Conservation (phyloP, 352 stramenopile genomes). For the Pythium grandisporangium region DNA sequence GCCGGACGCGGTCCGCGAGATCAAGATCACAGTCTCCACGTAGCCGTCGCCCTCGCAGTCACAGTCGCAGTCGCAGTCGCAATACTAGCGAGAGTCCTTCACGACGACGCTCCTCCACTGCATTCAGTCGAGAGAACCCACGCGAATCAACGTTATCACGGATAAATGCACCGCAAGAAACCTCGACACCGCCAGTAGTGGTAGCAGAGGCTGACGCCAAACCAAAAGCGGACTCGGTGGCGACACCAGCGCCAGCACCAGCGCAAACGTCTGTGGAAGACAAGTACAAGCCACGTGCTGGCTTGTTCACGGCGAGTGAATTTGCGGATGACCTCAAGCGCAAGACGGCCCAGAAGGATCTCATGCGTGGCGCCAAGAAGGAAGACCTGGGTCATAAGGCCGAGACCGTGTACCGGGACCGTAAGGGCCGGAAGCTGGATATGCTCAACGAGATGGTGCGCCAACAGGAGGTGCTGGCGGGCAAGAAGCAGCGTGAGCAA, state of each 20-base stretch:
- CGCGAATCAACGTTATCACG: not conserved
- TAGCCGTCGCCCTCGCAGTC: too few relatives aligned
- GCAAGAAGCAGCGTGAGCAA: slow-evolving; percentile 67
- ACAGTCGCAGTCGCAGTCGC: slow-evolving; percentile 1
- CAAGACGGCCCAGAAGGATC: slow-evolving; percentile 39
- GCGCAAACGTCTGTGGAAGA: too few relatives aligned
- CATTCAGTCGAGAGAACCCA: not conserved
- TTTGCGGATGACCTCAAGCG: slow-evolving; percentile 53
- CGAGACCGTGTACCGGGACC: slow-evolving; percentile 80
- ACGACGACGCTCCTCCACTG: not conserved
- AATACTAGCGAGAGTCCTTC: not conserved
- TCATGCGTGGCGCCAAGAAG: slow-evolving; percentile 33
- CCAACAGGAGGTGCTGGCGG: slow-evolving; percentile 70
- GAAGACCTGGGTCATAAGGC: slow-evolving; percentile 66
- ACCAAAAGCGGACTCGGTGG: too few relatives aligned
- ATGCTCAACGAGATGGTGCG: slow-evolving; percentile 82
- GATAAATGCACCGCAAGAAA: not conserved
- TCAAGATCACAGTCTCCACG: too few relatives aligned
- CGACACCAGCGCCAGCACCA: too few relatives aligned
- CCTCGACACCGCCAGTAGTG: not conserved
- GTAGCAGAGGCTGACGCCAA: too few relatives aligned
- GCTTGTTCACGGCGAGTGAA: slow-evolving; percentile 58
- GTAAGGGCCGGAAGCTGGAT: slow-evolving; percentile 73
- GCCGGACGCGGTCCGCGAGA: too few relatives aligned
- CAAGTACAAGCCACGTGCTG: slow-evolving; percentile 29